Evolutionary conservation across 805 yeast genomes (phyloP).

Genomic region (Candida incommunis): DNA sequence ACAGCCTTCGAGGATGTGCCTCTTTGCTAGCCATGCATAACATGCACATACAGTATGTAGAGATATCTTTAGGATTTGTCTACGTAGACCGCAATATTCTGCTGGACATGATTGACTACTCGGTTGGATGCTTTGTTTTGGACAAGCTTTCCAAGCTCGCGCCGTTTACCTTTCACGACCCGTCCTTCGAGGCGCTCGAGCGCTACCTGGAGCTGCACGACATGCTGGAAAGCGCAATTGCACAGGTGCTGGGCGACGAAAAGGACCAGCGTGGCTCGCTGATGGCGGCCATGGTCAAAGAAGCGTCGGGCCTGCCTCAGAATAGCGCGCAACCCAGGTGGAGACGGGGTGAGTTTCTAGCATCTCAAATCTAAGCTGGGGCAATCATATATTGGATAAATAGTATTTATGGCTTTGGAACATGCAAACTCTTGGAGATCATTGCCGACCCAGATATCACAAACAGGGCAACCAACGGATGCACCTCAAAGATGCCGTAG

Average conservation of each 20-base stretch:
- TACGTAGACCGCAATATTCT: background rate
- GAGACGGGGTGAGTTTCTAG: too few species aligned
- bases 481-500: slow-evolving; percentile 54
- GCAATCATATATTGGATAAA: too few species aligned
- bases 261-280: background rate
- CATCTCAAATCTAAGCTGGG: too few species aligned
- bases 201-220: background rate
- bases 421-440: slow-evolving; percentile 79
- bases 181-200: background rate
- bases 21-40: too few species aligned
- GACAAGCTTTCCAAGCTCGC: background rate
- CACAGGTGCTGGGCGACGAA: background rate
- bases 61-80: background rate
- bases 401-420: slow-evolving; percentile 59
- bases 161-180: background rate
- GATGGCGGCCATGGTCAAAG: background rate
- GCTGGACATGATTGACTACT: background rate
- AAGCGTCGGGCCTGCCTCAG: background rate
- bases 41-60: background rate
- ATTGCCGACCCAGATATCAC: slow-evolving; percentile 76
- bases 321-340: too few species aligned
- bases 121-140: background rate
- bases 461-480: slow-evolving; percentile 51
- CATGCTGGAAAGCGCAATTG: background rate
- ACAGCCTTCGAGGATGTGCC: too few species aligned